A percentile compares a stretch with the other conserved stretches of the same genome.
phyloP scores from a whole-genome alignment of 257 asterid species.

The Datura wrightii region DNA sequence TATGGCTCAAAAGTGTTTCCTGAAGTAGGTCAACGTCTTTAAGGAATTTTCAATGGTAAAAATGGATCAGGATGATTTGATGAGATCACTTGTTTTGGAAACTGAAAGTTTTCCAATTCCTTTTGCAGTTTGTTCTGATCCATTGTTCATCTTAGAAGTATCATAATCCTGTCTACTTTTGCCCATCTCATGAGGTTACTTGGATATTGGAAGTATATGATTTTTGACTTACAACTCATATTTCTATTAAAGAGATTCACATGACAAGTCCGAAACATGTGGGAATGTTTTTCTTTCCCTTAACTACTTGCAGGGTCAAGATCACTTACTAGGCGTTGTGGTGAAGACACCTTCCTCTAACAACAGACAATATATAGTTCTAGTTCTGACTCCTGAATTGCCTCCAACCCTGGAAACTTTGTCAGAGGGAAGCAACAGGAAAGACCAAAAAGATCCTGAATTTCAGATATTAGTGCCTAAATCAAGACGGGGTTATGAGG shows the following conservation, averaged over 20 bases:
- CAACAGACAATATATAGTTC: slow-evolving; percentile 74
- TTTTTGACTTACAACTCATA: not conserved
- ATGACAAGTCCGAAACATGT: slow-evolving; percentile 21
- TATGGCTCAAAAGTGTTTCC: slow-evolving; percentile 1
- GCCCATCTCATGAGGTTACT: slow-evolving; percentile 5
- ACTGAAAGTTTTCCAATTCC: slow-evolving; percentile 3
- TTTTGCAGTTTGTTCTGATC: slow-evolving; percentile 27
- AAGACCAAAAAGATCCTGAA: slow-evolving; percentile 52
- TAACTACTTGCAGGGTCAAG: slow-evolving; percentile 71
- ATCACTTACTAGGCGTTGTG: slow-evolving; percentile 89
- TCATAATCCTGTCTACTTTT: slow-evolving; percentile 14
- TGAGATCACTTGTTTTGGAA: slow-evolving; percentile 4
- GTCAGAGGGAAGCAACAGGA: slow-evolving; percentile 43
- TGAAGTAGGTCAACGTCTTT: not conserved
- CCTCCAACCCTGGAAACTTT: slow-evolving; percentile 54
- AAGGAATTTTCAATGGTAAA: not conserved
- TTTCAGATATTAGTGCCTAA: slow-evolving; percentile 83
- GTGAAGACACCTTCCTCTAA: slow-evolving; percentile 74
- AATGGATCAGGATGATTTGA: not conserved
- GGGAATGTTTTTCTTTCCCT: slow-evolving; percentile 29
- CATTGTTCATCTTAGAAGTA: not conserved
- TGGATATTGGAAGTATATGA: not conserved
- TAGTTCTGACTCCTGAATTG: slow-evolving; percentile 81
- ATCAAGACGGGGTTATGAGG: slow-evolving; percentile 89
- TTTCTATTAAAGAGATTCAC: slow-evolving; percentile 24